A percentile compares a stretch with the other conserved stretches of the same genome.
Evolutionary conservation across 2,329 filamentous ascomycete genomes (phyloP).

Genomic region (Fusarium guadeloupense): DNA sequence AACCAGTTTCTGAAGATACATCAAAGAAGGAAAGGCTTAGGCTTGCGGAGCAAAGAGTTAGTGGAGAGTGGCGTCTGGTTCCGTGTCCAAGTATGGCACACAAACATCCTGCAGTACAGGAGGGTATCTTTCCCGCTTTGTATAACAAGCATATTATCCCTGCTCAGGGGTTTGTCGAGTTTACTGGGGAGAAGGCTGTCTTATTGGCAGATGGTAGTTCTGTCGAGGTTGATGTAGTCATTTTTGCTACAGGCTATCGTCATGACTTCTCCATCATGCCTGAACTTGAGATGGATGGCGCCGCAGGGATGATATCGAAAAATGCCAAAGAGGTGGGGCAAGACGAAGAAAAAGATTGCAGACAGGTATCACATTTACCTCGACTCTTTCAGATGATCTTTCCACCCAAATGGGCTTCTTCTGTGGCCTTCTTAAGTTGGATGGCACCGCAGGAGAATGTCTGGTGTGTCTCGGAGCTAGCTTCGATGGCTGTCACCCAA

Average conservation of each 20-base stretch:
- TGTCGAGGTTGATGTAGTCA: neutral
- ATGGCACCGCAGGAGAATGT: slow-evolving; percentile 6
- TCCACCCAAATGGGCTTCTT: slow-evolving; percentile 1
- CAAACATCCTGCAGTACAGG: neutral
- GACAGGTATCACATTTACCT: neutral
- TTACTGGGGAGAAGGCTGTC: neutral
- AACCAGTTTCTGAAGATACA: neutral
- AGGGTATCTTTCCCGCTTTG: neutral
- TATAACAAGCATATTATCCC: neutral
- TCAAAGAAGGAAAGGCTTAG: neutral
- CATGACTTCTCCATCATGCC: neutral
- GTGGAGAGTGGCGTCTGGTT: neutral
- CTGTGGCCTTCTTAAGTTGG: neutral
- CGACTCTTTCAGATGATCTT: slow-evolving; percentile 3
- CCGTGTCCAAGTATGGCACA: slow-evolving; percentile 1
- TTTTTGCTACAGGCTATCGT: slow-evolving; percentile 6
- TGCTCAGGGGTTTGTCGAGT: neutral
- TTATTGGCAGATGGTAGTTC: neutral
- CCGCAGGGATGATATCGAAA: neutral
- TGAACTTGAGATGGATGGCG: neutral
- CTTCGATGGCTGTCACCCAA: neutral
- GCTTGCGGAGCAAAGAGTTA: neutral
- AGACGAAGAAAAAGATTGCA: neutral
- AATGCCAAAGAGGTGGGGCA: neutral
- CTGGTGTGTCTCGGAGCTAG: slow-evolving; percentile 1